Base-by-base conservation (phyloP, 495 filamentous ascomycete genomes). In the Hypoxylon fragiforme region DNA sequence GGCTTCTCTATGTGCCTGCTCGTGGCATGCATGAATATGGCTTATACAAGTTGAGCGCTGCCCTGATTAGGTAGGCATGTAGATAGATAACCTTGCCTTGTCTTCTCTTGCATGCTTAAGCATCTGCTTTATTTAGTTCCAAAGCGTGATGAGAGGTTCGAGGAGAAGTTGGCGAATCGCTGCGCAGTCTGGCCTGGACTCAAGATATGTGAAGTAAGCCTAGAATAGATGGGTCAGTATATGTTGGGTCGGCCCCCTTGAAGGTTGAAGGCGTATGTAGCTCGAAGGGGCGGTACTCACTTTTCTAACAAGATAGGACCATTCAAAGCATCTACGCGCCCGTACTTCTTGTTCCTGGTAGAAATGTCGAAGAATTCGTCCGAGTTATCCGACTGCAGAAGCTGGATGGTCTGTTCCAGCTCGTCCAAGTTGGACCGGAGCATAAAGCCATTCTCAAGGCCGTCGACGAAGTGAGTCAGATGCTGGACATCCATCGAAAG, bases 321-420 rank as follows among this genome's bases (percentile, higher is more conserved):
- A 66, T 92, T 90, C 70, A 90, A 74, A 30, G 86, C 84, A 71
- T 97, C 88, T n/a, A 99, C 94, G 40, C 86, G 85, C 3, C 90
- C 88, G 64, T 96, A 99, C 69, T 96, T 94, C 76, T 86, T 89
- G 70, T 95, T 96, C 39, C 91, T 71, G 0, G 82, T 89, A 2
- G 85, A 85, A 28, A 90, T 83, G 64, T 97, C 94, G 66, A 91
- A 99, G 65, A 95, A 97, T 66, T 96, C 91, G 57, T 97, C 91
- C 7, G 90, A 83, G 57, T 90, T 95, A 11, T 96, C 91, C 0
- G 85, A 84, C 64, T 87, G 85, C 77, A 99, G 89, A 41, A 99
- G 76, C 49, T 74, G 69, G 36, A 94, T 85, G 1, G 92, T 97
- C 74, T 99, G 94, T 55, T 90, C 84, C 18, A 99, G 74, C 70